Base-by-base conservation (phyloP, 2,329 filamentous ascomycete genomes). In the Xylaria sp. region DNA sequence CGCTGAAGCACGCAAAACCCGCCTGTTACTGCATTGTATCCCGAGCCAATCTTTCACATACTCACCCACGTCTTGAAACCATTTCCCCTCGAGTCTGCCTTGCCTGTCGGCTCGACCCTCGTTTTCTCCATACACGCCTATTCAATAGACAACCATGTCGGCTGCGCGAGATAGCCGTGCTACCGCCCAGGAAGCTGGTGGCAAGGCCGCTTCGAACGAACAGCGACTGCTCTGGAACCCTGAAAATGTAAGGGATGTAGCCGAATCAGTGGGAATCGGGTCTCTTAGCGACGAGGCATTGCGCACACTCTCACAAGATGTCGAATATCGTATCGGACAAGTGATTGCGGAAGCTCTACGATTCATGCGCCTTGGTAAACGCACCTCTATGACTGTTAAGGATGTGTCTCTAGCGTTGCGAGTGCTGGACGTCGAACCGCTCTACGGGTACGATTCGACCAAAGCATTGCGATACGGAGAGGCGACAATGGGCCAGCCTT, bases 401-500 rank as follows among this genome's bases (percentile, higher is more conserved):
- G 96, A 99, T 81, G 89, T 98, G 66, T 91, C 93, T 56, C 91
- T 95, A 73, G 96, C 96, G 3, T 84, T 99, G 72, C 90, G 90
- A 71, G 90, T 94, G 12, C 86, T 99, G 59, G 94, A 98, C 76
- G 93, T 98, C 28, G 96, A 99, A 81, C 96, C 96, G 0, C 87
- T 98, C 1, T 98, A 98, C 78, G 96, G 96, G 23, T 99, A 99
- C 82, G 95, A 98, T 78, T 94, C 94, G 41, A 96, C 93, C 51
- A 87, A 95, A 61, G 93, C 94, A 31, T 83, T 99, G 75, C 89
- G 92, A 64, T 99, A 97, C 78, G 96, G 96, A 61, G 96, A 99
- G 81, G 96, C 96, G 2, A 97, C 93, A 67, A 84, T 99, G 15
- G 94, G 95, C 10, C 96, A 99, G 81, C 94, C 95, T 62, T 84